Evolutionary conservation across 768 basidiomycete species (phyloP).

Genomic region (Inosperma sp.): DNA sequence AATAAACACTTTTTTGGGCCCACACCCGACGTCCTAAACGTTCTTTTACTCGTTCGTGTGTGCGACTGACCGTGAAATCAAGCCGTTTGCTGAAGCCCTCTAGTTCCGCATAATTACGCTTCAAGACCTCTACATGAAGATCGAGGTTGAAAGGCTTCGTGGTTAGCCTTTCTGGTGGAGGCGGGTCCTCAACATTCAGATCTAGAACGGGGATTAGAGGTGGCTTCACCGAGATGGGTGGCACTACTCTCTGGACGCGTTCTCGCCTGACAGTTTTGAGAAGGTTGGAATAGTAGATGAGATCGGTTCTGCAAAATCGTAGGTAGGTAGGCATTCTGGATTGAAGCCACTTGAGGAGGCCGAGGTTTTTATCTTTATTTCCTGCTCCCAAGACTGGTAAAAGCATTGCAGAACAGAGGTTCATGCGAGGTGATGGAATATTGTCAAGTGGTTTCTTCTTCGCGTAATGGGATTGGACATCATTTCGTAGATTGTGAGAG

Average conservation of each 20-base stretch:
- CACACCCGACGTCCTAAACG: conserved; percentile 75
- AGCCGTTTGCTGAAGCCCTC: conserved; percentile 40
- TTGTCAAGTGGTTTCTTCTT: conserved; percentile 26
- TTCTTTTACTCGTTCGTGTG: conserved; percentile 63
- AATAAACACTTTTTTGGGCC: conserved; percentile 52
- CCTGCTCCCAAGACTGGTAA: conserved; percentile 54
- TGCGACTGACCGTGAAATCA: conserved; percentile 43
- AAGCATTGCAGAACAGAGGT: conserved; percentile 52
- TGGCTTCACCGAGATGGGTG: neutral
- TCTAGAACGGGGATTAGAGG: conserved; percentile 28
- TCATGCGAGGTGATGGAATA: conserved; percentile 47
- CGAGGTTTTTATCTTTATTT: conserved; percentile 55
- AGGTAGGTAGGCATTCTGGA: conserved; percentile 44
- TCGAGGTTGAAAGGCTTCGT: conserved; percentile 46
- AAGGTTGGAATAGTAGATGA: conserved; percentile 26
- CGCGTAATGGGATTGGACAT: conserved; percentile 18
- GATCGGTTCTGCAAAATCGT: conserved; percentile 44
- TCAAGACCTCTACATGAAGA: conserved; percentile 53
- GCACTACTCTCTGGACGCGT: neutral
- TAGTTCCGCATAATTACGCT: conserved; percentile 51
- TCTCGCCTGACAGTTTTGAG: conserved; percentile 13
- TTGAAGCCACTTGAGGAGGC: conserved; percentile 56
- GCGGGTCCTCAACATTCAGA: conserved; percentile 31
- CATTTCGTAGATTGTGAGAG: conserved; percentile 28
- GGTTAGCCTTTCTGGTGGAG: conserved; percentile 18